phyloP scores from a whole-genome alignment of 2,329 filamentous ascomycete genomes.

The Remersonia thermophila region DNA sequence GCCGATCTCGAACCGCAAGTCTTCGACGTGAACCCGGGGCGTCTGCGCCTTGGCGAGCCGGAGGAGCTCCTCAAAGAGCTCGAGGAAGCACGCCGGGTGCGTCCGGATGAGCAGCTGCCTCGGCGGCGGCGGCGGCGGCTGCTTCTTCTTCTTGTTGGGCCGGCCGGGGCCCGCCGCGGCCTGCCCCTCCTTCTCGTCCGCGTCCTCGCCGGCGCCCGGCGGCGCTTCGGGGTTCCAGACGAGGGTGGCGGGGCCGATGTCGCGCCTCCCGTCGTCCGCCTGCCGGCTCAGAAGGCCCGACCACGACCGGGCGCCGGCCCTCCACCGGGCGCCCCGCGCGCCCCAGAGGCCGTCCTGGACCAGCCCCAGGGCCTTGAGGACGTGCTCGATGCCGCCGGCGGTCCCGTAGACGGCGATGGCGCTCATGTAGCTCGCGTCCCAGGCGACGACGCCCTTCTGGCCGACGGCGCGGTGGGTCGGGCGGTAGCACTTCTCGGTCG shows the following conservation, averaged over 20 bases:
- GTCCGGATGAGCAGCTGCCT: conserved; percentile 55
- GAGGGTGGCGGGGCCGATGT: conserved; percentile 60
- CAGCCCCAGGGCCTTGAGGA: conserved; percentile 55
- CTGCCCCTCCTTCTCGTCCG: no score
- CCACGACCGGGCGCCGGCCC: conserved; percentile 38
- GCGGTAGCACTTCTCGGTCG: conserved; percentile 81
- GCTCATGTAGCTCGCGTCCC: conserved; percentile 92
- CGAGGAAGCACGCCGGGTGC: conserved; percentile 69
- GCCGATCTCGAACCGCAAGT: conserved; percentile 55
- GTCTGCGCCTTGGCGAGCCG: conserved; percentile 46
- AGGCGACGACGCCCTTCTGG: conserved; percentile 65
- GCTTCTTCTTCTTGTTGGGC: conserved; percentile 10
- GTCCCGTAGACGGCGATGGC: conserved; percentile 68
- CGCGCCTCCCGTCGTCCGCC: conserved; percentile 36
- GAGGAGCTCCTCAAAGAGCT: conserved; percentile 53
- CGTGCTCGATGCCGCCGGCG: conserved; percentile 47
- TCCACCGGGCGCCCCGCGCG: conserved; percentile 58
- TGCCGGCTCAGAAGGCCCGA: conserved; percentile 40
- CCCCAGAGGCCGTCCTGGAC: conserved; percentile 49
- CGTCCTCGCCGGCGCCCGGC: conserved; percentile 8
- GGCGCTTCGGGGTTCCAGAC: conserved; percentile 53
- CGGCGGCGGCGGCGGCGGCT: no score
- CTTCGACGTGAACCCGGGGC: conserved; percentile 51
- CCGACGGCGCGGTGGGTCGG: conserved; percentile 71
- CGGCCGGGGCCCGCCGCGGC: no score